Base-by-base conservation (phyloP, 2,329 filamentous ascomycete species). In the Trichocomaceae sp. region DNA sequence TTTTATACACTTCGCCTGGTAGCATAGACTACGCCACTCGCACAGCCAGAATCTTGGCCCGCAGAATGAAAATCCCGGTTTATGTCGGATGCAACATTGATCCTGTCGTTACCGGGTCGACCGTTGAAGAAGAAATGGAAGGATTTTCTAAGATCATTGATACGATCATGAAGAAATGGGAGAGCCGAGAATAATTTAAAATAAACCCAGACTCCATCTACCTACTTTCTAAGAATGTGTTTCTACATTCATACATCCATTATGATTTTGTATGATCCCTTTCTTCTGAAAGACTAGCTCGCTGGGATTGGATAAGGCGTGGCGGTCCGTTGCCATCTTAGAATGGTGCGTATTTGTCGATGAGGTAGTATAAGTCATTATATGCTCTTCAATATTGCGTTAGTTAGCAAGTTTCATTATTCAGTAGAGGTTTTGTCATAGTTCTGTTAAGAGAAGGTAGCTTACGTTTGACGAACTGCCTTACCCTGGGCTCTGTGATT, bases 61-160 rank as follows among this genome's bases (percentile, higher is more conserved):
- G 83, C 52, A 86, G 83, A 62, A 81, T 85, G 26, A 76, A 79
- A 31, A 81, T 84, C 59, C 90, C 90, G 0, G 85, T 88, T n/a
- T 97, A 96, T 69, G 88, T 97, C 17, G 88, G 88, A 20, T 95
- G 88, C 67, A 96, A 90, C 33, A 83, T 95, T 64, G 89, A 85
- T 61, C 83, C 96, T 59, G 81, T 82, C 13, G 83, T 79, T 1
- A 81, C 90, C 64, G 90, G 90, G 9, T 87, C 90, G 19, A 87
- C 84, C 0, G 83, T 92, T 6, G 91, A 96, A 67, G 93, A 97
- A 76, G 92, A 97, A 74, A 91, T 96, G 84, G 90, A 92, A 66
- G 89, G 87, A 0, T 85, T 96, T 63, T 83, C 82, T 64, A 81
- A 80, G 60, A 83, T 95, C 41, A 83, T 91, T 31, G 81, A 87